These are phyloP conservation scores for Candida frijolesensis DNA, from an alignment of 1,139 yeast genomes.

Conservation along the genomic window DNA sequence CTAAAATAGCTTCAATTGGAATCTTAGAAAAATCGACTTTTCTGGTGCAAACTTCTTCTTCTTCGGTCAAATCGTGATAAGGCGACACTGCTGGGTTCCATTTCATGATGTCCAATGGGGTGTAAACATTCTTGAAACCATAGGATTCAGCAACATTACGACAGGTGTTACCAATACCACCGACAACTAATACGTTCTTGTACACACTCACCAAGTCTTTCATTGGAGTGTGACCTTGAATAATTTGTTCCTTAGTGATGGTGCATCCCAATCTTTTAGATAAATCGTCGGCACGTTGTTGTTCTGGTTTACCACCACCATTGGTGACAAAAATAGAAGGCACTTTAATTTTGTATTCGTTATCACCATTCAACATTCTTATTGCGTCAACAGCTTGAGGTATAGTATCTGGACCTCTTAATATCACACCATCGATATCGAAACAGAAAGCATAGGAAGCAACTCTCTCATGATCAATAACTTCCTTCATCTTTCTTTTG, in stretches of 20 bases:
- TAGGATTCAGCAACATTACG: constrained; percentile 75
- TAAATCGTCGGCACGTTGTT: constrained; percentile 68
- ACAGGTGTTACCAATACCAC: constrained; percentile 84
- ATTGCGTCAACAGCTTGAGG: constrained; percentile 77
- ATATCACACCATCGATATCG: constrained; percentile 83
- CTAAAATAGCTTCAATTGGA: constrained; percentile 69
- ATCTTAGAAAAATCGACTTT: constrained; percentile 67
- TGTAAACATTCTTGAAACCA: constrained; percentile 74
- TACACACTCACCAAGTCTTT: constrained; percentile 67
- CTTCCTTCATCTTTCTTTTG: constrained; percentile 49
- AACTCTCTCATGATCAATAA: constrained; percentile 68
- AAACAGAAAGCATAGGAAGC: constrained; percentile 87
- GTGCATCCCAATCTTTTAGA: constrained; percentile 58
- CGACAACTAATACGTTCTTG: constrained; percentile 77
- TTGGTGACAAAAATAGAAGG: constrained; percentile 86
- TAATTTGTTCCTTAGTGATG: constrained; percentile 73
- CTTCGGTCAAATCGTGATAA: constrained; percentile 73
- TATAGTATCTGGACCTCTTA: constrained; percentile 77
- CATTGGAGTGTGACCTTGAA: constrained; percentile 92
- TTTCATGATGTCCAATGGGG: constrained; percentile 77
- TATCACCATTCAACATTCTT: constrained; percentile 69
- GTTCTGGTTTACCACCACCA: constrained; percentile 86
- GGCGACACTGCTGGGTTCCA: constrained; percentile 89
- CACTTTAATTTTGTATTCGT: constrained; percentile 76
- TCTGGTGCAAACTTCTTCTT: constrained; percentile 57